Conservation (phyloP, 768 basidiomycete species). For the Tricholoma bakamatsutake region DNA sequence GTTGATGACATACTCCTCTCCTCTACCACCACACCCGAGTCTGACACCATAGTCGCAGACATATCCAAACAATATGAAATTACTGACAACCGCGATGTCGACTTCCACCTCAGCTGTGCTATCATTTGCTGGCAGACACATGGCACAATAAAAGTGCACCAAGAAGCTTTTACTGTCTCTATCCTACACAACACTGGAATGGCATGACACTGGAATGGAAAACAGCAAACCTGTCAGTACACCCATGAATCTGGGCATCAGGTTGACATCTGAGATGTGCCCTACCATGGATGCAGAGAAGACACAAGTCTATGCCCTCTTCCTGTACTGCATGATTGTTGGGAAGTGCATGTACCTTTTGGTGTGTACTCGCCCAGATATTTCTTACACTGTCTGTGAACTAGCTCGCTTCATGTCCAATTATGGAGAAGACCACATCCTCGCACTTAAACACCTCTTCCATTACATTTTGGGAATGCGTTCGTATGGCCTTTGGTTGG, state of each 20-base stretch:
- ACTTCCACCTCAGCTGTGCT: background rate
- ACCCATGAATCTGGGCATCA: background rate
- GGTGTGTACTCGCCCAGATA: background rate
- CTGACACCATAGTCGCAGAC: background rate
- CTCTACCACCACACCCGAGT: background rate
- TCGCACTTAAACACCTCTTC: background rate
- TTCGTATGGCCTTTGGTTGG: background rate
- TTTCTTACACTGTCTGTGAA: background rate
- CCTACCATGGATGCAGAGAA: background rate
- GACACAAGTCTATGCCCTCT: background rate
- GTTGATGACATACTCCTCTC: background rate
- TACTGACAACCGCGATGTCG: background rate
- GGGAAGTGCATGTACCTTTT: background rate
- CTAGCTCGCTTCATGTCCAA: background rate
- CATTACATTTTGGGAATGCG: background rate
- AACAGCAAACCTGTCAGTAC: background rate
- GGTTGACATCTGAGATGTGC: background rate
- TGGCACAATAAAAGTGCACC: background rate
- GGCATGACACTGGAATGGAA: background rate
- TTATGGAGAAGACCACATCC: background rate
- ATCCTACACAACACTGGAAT: background rate
- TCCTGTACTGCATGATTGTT: background rate
- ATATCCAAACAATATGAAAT: background rate
- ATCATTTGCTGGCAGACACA: background rate
- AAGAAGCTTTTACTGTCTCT: background rate